A percentile compares a stretch with the other conserved stretches of the same genome.
These are phyloP conservation scores for Soucietia sequanensis DNA, from an alignment of 805 yeast species.

Conservation along the genomic window DNA sequence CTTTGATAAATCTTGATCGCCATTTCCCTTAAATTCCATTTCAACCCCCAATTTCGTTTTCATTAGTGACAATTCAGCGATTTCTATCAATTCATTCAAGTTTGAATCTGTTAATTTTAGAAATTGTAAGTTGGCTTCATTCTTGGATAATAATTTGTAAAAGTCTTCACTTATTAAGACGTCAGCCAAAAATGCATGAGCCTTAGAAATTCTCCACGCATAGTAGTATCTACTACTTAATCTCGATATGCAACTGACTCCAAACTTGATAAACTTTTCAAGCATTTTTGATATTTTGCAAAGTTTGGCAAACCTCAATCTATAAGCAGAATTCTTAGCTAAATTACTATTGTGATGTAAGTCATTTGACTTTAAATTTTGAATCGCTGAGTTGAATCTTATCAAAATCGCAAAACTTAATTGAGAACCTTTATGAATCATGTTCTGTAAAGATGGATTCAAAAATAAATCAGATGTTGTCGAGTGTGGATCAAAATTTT, in stretches of 20 bases:
- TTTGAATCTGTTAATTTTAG: conserved; percentile 17
- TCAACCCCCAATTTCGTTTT: conserved; percentile 10
- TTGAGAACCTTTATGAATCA: conserved; percentile 28
- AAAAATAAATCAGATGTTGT: conserved; percentile 33
- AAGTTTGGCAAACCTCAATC: conserved; percentile 18
- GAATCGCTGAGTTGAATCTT: conserved; percentile 22
- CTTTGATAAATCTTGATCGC: not conserved
- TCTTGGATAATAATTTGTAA: conserved; percentile 13
- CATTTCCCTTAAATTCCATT: not conserved
- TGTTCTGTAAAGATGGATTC: conserved; percentile 34
- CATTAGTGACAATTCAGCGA: conserved; percentile 15
- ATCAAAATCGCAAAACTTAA: conserved; percentile 21
- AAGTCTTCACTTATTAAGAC: conserved; percentile 29
- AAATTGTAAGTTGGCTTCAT: conserved; percentile 4
- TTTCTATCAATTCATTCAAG: conserved; percentile 23
- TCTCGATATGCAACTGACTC: conserved; percentile 28
- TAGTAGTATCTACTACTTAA: conserved; percentile 60
- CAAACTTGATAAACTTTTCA: conserved; percentile 17
- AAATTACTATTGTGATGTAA: conserved; percentile 19
- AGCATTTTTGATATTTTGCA: conserved; percentile 23
- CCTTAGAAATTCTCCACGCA: conserved; percentile 67
- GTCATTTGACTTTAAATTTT: conserved; percentile 15
- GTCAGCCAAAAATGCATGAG: conserved; percentile 43
- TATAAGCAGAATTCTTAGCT: conserved; percentile 15
- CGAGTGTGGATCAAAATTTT: conserved; percentile 39